phyloP scores from a whole-genome alignment of 805 yeast genomes.

The Komagataella pseudopastoris region DNA sequence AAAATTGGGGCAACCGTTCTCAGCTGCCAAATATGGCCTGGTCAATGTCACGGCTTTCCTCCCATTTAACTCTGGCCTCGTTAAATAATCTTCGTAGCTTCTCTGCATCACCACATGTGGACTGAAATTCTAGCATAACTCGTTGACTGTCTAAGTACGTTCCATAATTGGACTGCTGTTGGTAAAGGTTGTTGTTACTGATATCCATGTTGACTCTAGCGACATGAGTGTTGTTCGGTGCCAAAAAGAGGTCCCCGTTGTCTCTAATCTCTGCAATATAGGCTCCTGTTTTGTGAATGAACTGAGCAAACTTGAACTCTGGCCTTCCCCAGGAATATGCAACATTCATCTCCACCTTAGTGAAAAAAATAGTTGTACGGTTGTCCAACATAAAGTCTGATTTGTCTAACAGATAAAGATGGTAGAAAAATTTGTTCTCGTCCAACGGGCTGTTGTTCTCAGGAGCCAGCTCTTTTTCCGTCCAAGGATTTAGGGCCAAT shows the following conservation, averaged over 20 bases:
- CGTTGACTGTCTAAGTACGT: constrained; percentile 51
- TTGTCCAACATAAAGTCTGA: constrained; percentile 75
- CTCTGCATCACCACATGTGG: constrained; percentile 40
- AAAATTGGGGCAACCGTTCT: background rate
- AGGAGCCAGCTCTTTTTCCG: constrained; percentile 35
- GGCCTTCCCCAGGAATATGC: constrained; percentile 89
- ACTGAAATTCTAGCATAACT: constrained; percentile 57
- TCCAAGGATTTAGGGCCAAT: constrained; percentile 62
- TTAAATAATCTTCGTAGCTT: constrained; percentile 38
- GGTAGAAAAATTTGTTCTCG: constrained; percentile 59
- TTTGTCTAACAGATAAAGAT: constrained; percentile 52
- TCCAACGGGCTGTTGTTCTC: constrained; percentile 22
- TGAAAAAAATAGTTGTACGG: constrained; percentile 54
- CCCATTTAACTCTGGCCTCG: constrained; percentile 42
- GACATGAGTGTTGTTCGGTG: constrained; percentile 78
- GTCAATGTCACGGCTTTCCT: constrained; percentile 18
- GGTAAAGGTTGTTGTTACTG: constrained; percentile 11
- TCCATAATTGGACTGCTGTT: constrained; percentile 8
- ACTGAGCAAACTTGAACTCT: constrained; percentile 70
- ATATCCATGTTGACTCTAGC: constrained; percentile 48
- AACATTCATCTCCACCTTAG: constrained; percentile 42
- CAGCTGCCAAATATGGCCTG: background rate
- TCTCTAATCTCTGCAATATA: constrained; percentile 79
- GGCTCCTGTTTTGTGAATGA: constrained; percentile 79
- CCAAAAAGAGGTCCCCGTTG: constrained; percentile 65